Evolutionary conservation across 2,329 filamentous ascomycete species (phyloP).

Genomic region (Aspergillus thermomutatus): DNA sequence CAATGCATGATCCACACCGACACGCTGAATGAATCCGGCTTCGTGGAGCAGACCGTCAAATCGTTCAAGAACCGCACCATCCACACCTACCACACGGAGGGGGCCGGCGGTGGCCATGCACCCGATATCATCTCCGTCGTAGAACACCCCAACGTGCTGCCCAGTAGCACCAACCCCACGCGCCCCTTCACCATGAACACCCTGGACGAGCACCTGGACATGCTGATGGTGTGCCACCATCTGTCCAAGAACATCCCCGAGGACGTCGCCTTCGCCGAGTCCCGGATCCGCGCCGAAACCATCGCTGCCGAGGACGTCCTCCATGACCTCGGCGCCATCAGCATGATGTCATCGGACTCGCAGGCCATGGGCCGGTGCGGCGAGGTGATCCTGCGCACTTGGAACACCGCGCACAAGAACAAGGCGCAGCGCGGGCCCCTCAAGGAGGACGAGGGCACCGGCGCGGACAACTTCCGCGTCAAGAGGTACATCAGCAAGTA

Average conservation of each 20-base stretch:
- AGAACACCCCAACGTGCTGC: constrained; percentile 81
- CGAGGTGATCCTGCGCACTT: constrained; percentile 87
- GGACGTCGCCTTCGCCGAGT: constrained; percentile 93
- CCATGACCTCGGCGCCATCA: constrained; percentile 90
- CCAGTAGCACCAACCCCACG: constrained; percentile 88
- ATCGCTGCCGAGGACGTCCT: constrained; percentile 96
- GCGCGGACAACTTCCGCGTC: constrained; percentile 84
- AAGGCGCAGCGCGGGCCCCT: constrained; percentile 77
- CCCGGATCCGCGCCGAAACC: constrained; percentile 89
- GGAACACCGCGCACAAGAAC: constrained; percentile 98
- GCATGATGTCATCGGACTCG: constrained; percentile 94
- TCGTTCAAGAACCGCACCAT: constrained; percentile 84
- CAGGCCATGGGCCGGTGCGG: constrained; percentile 97
- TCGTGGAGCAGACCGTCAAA: constrained; percentile 85
- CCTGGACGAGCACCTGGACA: constrained; percentile 92
- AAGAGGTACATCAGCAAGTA: constrained; percentile 95
- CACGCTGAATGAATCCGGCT: constrained; percentile 95
- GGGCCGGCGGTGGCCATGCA: constrained; percentile 89
- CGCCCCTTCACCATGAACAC: constrained; percentile 88
- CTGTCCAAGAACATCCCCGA: constrained; percentile 89
- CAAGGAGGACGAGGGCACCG: constrained; percentile 72
- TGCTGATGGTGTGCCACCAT: constrained; percentile 98
- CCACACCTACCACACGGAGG: constrained; percentile 96
- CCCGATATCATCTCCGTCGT: constrained; percentile 95
- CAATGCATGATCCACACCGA: constrained; percentile 95